Evolutionary conservation across 2,329 filamentous ascomycete species (phyloP).

Genomic region (Lachnellula suecica): DNA sequence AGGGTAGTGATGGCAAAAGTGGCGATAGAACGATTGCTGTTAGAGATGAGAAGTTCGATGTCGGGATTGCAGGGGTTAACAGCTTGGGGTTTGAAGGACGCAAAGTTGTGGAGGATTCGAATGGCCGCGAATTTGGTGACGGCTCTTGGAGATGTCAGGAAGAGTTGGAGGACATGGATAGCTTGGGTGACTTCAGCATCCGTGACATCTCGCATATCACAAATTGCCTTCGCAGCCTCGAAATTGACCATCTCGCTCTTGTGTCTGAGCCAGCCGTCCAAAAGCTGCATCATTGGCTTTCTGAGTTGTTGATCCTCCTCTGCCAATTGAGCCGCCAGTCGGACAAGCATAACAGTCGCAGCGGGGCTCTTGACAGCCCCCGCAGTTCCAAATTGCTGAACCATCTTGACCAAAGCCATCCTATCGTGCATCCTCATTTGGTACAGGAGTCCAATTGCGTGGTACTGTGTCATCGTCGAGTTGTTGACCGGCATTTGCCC

Average conservation of each 20-base stretch:
- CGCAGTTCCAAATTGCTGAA: conserved; percentile 93
- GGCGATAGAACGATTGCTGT: conserved; percentile 94
- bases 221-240: conserved; percentile 96
- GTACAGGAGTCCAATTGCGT: conserved; percentile 94
- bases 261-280: conserved; percentile 95
- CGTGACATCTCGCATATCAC: conserved; percentile 88
- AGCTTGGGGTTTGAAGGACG: conserved; percentile 90
- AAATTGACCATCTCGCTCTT: conserved; percentile 99
- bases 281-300: conserved; percentile 94
- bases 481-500: conserved; percentile 79
- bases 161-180: conserved; percentile 92
- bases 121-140: conserved; percentile 98
- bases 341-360: conserved; percentile 87
- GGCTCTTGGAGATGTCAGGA: conserved; percentile 90
- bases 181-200: conserved; percentile 90
- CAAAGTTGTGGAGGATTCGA: conserved; percentile 93
- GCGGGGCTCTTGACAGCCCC: conserved; percentile 95
- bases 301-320: conserved; percentile 87
- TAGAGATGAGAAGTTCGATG: conserved; percentile 94
- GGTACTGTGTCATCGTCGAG: conserved; percentile 97
- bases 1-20: conserved; percentile 98
- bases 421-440: conserved; percentile 97
- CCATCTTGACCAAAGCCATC: conserved; percentile 99
- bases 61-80: conserved; percentile 95
- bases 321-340: conserved; percentile 88